A percentile compares a stretch with the other conserved stretches of the same genome.
These are phyloP conservation scores for Ustilago shanxiensis DNA, from an alignment of 1,284 basidiomycete species.

Conservation along the genomic window DNA sequence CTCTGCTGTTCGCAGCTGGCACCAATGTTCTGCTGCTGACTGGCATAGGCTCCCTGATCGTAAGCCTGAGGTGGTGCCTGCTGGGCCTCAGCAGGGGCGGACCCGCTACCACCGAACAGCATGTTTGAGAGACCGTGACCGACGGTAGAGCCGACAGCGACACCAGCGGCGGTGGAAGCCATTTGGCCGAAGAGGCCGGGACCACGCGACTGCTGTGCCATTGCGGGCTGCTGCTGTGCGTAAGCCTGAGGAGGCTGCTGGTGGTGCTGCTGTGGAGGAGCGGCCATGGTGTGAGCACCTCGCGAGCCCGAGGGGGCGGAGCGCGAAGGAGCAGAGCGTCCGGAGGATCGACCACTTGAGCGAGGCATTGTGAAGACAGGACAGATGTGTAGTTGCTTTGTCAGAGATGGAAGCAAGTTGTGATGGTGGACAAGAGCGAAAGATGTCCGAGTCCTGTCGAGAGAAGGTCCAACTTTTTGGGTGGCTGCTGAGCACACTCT, in stretches of 20 bases:
- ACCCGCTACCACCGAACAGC: constrained; percentile 80
- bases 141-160: constrained; percentile 83
- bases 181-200: constrained; percentile 73
- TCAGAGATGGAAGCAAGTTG: constrained; percentile 7
- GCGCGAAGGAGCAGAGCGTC: constrained; percentile 59
- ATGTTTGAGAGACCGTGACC: constrained; percentile 86
- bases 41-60: constrained; percentile 34
- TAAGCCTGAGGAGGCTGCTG: constrained; percentile 41
- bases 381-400: not conserved
- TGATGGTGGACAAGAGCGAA: constrained; percentile 15
- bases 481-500: constrained; percentile 15
- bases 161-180: constrained; percentile 88
- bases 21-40: constrained; percentile 58
- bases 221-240: constrained; percentile 38
- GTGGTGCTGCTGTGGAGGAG: constrained; percentile 41
- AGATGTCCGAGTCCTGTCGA: constrained; percentile 1
- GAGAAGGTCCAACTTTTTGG: not conserved
- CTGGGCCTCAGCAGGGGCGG: constrained; percentile 62
- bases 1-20: constrained; percentile 74
- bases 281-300: constrained; percentile 67
- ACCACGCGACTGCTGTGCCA: constrained; percentile 43
- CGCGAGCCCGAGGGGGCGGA: constrained; percentile 63
- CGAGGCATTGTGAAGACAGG: constrained; percentile 68
- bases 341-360: constrained; percentile 54
- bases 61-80: constrained; percentile 47